Base-by-base conservation (phyloP, 805 yeast genomes). In the Pichia cephalocereana region DNA sequence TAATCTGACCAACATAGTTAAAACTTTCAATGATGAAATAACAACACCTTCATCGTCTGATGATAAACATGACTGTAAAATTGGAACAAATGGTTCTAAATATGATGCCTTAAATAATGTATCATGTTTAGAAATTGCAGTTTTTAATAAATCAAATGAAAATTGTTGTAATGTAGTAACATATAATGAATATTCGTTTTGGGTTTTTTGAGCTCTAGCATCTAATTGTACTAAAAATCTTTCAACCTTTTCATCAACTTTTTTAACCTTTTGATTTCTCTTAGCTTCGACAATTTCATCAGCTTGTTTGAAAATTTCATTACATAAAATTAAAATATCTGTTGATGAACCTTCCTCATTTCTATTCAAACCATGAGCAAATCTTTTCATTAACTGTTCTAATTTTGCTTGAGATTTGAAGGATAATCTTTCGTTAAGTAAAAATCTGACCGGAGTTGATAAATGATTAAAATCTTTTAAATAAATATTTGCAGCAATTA, bases 11-110 rank as follows among this genome's bases (percentile, higher is more conserved):
- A 83, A 63, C 41, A 78, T 62, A 5, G 80, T 73, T 40, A 89
- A 68, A 5, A 88, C 75, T 45, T 79, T 76, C 54, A 90, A 70
- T 3, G 87, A 68, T 9, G 91, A 74, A 18, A 81, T 70, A 17
- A 83, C 74, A n/a, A 91, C 83, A 42, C 82, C 80, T 62, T 91
- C 98, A 62, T 82, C 82, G 10, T 77, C 86, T 3, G 88, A 76
- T 5, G 68, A 61, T 30, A 89, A 61, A 23, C 86, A 74, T 3
- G 68, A 69, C 49, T 80, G 82, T 49, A 93, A 66, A 8, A 84
- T 57, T 4, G 96, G 95, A 23, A 90, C 65, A 56, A 93, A 88
- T 0, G 86, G 89, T 40, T 74, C 71, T 44, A 91, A 67, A 52
- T 83, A 81, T 6, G 73, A 70, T 1, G 76, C 76, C 3, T 80